These are phyloP conservation scores for Colletotrichum shisoi DNA, from an alignment of 2,329 filamentous ascomycete genomes.

Conservation along the genomic window DNA sequence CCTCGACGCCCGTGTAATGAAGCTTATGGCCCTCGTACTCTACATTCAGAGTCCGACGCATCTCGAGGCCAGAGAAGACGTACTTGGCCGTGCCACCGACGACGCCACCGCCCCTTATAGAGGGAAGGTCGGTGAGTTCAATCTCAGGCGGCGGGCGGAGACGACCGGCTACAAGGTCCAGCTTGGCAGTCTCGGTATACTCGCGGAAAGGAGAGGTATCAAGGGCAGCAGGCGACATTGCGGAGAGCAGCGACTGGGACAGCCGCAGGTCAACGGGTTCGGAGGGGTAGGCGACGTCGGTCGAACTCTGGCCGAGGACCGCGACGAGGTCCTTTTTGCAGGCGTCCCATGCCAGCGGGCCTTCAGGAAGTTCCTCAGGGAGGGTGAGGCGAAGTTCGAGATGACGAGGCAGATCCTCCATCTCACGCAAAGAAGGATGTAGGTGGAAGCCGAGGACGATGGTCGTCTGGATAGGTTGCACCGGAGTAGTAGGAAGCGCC, in stretches of 20 bases:
- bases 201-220: constrained; percentile 48
- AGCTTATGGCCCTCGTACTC: constrained; percentile 56
- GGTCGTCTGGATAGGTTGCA: constrained; percentile 40
- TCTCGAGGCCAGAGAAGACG: constrained; percentile 61
- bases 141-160: constrained; percentile 51
- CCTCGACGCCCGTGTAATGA: constrained; percentile 62
- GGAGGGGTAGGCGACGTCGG: constrained; percentile 58
- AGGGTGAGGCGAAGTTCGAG: constrained; percentile 40
- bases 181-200: constrained; percentile 56
- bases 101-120: constrained; percentile 4
- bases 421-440: constrained; percentile 5
- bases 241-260: constrained; percentile 49
- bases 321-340: constrained; percentile 48
- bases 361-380: constrained; percentile 31
- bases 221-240: constrained; percentile 38
- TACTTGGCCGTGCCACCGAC: constrained; percentile 36
- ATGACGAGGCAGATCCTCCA: neutral
- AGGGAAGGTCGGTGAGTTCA: constrained; percentile 38
- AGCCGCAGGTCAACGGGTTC: constrained; percentile 60
- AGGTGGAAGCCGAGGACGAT: constrained; percentile 57
- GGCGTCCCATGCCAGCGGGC: constrained; percentile 38
- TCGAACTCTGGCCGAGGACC: constrained; percentile 49
- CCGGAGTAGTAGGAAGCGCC: constrained; percentile 39
- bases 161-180: constrained; percentile 55
- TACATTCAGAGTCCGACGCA: constrained; percentile 57